Conservation (phyloP, 2,329 filamentous ascomycete species). For the Nemania serpens region DNA sequence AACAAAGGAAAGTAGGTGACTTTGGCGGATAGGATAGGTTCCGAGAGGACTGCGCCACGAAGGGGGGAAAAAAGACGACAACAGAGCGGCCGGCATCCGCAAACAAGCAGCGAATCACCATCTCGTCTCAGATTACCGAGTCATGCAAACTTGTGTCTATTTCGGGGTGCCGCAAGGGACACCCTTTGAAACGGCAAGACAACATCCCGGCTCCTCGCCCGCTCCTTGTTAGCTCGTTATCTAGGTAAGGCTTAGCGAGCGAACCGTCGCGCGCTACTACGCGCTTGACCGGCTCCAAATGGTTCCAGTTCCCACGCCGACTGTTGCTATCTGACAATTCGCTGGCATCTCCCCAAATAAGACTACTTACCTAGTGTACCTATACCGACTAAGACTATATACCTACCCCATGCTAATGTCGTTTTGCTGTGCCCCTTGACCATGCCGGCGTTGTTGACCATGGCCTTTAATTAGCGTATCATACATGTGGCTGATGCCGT, state of each 20-base stretch:
- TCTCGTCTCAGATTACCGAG: not conserved
- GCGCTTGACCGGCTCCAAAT: not conserved
- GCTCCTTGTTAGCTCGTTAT: conserved; percentile 14
- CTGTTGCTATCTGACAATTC: conserved; percentile 1
- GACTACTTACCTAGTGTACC: too few relatives aligned
- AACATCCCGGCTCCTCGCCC: not conserved
- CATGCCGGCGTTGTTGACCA: too few relatives aligned
- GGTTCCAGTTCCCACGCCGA: not conserved
- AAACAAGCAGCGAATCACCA: conserved; percentile 18
- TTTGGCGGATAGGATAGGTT: conserved; percentile 18
- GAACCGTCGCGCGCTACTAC: not conserved
- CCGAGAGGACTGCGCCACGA: conserved; percentile 20
- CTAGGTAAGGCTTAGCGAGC: conserved; percentile 14
- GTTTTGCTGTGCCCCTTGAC: not conserved
- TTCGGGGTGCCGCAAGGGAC: conserved; percentile 14
- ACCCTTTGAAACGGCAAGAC: conserved; percentile 10
- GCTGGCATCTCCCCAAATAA: not conserved
- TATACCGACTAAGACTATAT: too few relatives aligned
- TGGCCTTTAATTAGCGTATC: conserved; percentile 14
- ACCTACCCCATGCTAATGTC: not conserved
- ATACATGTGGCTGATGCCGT: conserved; percentile 11
- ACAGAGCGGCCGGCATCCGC: conserved; percentile 7
- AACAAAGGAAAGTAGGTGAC: conserved; percentile 1
- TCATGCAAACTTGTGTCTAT: conserved; percentile 14
- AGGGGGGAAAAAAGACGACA: too few relatives aligned